Percentiles rank a stretch among this genome's conserved stretches.
phyloP scores from a whole-genome alignment of 805 yeast species.

The Metschnikowia picachoensis region DNA sequence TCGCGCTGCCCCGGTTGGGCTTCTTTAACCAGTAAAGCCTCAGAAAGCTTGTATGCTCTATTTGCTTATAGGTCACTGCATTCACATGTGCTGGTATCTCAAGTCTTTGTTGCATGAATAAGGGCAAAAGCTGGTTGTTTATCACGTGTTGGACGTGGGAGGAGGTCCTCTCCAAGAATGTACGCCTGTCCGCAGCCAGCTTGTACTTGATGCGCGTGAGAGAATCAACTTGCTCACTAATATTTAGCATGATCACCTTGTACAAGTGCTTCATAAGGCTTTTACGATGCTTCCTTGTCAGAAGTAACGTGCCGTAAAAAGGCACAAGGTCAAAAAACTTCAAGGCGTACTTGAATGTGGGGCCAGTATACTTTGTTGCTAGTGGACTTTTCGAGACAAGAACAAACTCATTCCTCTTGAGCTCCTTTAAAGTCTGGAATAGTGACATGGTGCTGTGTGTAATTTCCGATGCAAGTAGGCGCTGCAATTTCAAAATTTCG shows the following conservation, averaged over 20 bases:
- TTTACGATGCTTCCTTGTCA: constrained; percentile 21
- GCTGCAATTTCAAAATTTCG: constrained; percentile 29
- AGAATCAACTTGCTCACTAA: constrained; percentile 36
- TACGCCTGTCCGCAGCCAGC: constrained; percentile 24
- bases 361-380: constrained; percentile 15
- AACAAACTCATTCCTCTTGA: constrained; percentile 30
- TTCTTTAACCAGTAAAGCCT: constrained; percentile 31
- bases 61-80: constrained; percentile 27
- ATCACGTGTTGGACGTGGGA: constrained; percentile 28
- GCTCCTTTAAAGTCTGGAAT: constrained; percentile 12
- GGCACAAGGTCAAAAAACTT: constrained; percentile 35
- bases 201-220: constrained; percentile 34
- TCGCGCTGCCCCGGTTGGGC: constrained; percentile 1
- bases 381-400: constrained; percentile 14
- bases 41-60: constrained; percentile 24
- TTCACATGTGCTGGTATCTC: constrained; percentile 16
- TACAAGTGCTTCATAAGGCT: constrained; percentile 30
- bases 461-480: constrained; percentile 17
- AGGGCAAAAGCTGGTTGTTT: constrained; percentile 24
- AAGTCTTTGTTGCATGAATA: constrained; percentile 17
- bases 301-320: constrained; percentile 27
- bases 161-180: constrained; percentile 26
- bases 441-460: constrained; percentile 27
- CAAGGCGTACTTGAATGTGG: constrained; percentile 25
- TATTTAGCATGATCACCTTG: constrained; percentile 35